Evolutionary conservation across 2,329 filamentous ascomycete genomes (phyloP).

Genomic region (Colletotrichum theobromicola): DNA sequence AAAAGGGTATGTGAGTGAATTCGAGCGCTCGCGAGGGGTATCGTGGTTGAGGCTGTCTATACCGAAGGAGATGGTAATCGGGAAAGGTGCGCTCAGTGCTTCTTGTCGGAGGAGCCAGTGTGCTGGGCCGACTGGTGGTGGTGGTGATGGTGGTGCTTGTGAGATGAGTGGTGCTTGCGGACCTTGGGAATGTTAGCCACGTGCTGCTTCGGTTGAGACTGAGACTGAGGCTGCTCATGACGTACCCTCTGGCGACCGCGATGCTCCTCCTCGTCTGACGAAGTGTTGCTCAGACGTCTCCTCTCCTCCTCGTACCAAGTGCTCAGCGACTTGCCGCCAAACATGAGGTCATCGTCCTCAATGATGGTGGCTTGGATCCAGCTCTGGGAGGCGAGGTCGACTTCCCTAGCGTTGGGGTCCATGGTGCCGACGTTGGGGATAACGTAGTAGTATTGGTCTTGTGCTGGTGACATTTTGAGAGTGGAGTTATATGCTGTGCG

Average conservation of each 20-base stretch:
- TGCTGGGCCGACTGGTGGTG: conserved; percentile 17
- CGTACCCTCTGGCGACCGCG: conserved; percentile 44
- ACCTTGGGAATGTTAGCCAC: conserved; percentile 14
- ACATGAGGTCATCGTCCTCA: conserved; percentile 66
- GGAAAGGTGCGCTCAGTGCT: conserved; percentile 9
- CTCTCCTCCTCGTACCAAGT: conserved; percentile 67
- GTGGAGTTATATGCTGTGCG: background rate
- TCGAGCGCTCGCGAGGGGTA: conserved; percentile 18
- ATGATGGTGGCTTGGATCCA: conserved; percentile 63
- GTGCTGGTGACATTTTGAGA: conserved; percentile 14
- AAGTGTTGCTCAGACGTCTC: conserved; percentile 43
- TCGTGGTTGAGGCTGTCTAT: conserved; percentile 16
- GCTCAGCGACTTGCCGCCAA: conserved; percentile 64
- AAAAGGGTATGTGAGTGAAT: conserved; percentile 17
- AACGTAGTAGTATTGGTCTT: conserved; percentile 28
- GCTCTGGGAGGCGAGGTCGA: conserved; percentile 36
- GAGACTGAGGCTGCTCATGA: background rate
- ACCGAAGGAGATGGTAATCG: background rate
- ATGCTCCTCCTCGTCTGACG: conserved; percentile 43
- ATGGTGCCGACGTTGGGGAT: conserved; percentile 37
- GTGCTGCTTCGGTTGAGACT: background rate
- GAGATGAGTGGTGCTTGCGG: conserved; percentile 21
- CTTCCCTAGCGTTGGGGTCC: conserved; percentile 36
- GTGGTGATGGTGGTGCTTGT: conserved; percentile 15
- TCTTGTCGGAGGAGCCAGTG: conserved; percentile 13